Evolutionary conservation across 23 red algal species (phyloP).

Genomic region (Gracilaria domingensis): DNA sequence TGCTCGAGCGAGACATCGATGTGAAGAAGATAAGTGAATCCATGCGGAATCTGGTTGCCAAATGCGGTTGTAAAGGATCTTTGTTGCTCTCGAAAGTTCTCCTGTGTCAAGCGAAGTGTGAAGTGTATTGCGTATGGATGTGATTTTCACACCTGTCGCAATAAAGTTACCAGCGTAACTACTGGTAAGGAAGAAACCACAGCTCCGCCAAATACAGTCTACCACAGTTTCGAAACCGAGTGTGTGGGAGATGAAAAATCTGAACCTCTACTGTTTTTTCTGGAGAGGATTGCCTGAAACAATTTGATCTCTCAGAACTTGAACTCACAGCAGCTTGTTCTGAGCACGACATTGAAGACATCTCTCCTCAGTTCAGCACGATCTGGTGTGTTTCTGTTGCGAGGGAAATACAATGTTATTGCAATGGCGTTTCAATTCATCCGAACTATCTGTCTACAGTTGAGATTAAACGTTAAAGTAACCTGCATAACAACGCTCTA

Average conservation of each 20-base stretch:
- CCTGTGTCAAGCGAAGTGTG: background rate
- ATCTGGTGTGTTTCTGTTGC: too few relatives aligned
- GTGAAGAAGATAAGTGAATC: background rate
- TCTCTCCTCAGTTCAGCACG: too few relatives aligned
- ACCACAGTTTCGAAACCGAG: background rate
- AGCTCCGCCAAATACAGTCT: background rate
- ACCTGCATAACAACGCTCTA: background rate
- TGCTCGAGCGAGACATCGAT: constrained; percentile 10
- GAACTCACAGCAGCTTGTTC: too few relatives aligned
- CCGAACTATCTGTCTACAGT: too few relatives aligned
- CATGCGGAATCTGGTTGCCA: background rate
- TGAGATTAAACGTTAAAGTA: too few relatives aligned
- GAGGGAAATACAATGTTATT: too few relatives aligned
- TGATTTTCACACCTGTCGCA: background rate
- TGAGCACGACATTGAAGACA: too few relatives aligned
- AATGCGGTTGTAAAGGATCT: constrained; percentile 10
- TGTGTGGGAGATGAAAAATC: background rate
- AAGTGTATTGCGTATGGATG: constrained; percentile 22
- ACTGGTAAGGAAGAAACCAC: too few relatives aligned
- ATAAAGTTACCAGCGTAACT: constrained; percentile 10
- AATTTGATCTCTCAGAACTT: too few relatives aligned
- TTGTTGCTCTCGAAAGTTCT: background rate
- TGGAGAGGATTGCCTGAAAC: too few relatives aligned
- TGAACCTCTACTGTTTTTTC: too few relatives aligned
- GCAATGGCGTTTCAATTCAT: too few relatives aligned